Conservation (phyloP, 1,284 basidiomycete genomes). For the Pseudozyma flocculosa region DNA sequence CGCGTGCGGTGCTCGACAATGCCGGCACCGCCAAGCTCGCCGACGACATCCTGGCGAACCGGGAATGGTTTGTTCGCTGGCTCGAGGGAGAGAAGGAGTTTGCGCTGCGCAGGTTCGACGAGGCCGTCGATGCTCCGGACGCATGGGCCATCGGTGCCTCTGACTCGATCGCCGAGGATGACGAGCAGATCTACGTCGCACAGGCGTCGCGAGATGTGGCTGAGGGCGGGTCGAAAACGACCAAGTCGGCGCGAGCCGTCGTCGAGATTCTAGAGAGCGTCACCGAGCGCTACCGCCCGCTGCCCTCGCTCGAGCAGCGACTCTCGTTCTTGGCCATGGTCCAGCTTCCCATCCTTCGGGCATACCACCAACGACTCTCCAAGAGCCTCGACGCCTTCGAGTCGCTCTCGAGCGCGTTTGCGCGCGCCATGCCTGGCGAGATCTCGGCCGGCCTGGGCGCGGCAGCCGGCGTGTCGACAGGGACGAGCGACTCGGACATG, state of each 20-base stretch:
- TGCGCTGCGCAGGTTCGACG: constrained; percentile 75
- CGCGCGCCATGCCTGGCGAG: constrained; percentile 84
- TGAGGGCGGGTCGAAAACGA: constrained; percentile 18
- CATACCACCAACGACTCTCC: constrained; percentile 75
- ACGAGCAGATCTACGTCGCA: constrained; percentile 55
- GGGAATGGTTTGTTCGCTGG: constrained; percentile 89
- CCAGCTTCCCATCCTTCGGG: constrained; percentile 79
- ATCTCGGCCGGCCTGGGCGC: constrained; percentile 20
- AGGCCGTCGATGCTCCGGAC: constrained; percentile 74
- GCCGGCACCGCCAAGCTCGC: constrained; percentile 53
- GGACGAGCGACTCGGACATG: constrained; percentile 36
- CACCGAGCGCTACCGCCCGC: constrained; percentile 80
- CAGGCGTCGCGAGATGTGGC: constrained; percentile 2
- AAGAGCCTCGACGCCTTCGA: constrained; percentile 91
- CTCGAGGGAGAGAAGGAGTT: constrained; percentile 65
- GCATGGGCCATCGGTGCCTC: constrained; percentile 81
- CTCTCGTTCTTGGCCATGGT: constrained; percentile 79
- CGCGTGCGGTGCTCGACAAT: constrained; percentile 30
- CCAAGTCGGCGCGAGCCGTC: constrained; percentile 35
- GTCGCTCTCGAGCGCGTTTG: constrained; percentile 67
- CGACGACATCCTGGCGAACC: constrained; percentile 75
- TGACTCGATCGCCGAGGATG: constrained; percentile 64
- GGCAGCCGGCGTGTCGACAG: constrained; percentile 6
- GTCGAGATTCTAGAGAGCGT: constrained; percentile 41
- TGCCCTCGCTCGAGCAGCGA: constrained; percentile 75